These are phyloP conservation scores for Tirmania nivea DNA, from an alignment of 495 filamentous ascomycete species.

Conservation along the genomic window DNA sequence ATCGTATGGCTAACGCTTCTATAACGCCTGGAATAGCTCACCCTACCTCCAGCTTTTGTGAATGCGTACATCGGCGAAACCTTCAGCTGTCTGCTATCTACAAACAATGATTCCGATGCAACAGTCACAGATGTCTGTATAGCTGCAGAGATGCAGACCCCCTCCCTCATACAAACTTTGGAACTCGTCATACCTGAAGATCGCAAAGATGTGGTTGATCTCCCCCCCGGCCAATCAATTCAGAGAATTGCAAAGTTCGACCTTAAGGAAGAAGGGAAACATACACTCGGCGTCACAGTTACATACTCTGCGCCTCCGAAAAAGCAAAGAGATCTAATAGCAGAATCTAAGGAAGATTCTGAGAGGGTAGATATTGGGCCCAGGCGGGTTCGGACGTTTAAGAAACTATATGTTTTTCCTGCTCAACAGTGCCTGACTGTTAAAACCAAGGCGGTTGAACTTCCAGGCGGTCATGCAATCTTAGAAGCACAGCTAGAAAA, in stretches of 20 bases:
- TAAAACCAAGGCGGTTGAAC: conserved; percentile 56
- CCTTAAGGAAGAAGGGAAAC: conserved; percentile 80
- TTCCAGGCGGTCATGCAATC: conserved; percentile 27
- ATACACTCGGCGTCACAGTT: conserved; percentile 84
- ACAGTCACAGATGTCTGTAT: conserved; percentile 46
- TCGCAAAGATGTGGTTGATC: conserved; percentile 25
- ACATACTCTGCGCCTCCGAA: conserved; percentile 52
- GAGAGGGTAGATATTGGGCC: conserved; percentile 41
- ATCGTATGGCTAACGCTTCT: no score
- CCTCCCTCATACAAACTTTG: conserved; percentile 36
- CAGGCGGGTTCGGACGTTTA: conserved; percentile 50
- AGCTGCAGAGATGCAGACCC: conserved; percentile 86
- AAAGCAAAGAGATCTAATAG: conserved; percentile 17
- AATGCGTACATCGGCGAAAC: conserved; percentile 90
- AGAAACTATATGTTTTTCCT: conserved; percentile 92
- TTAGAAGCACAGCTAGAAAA: conserved; percentile 94
- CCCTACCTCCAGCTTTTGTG: conserved; percentile 80
- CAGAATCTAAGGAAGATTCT: conserved; percentile 6
- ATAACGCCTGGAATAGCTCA: conserved; percentile 15
- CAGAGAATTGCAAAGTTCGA: conserved; percentile 72
- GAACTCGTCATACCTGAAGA: conserved; percentile 28
- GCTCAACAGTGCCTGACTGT: conserved; percentile 77
- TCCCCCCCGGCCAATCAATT: conserved; percentile 45
- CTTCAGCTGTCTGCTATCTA: conserved; percentile 82
- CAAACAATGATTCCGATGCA: conserved; percentile 49